Evolutionary conservation across 2,329 filamentous ascomycete genomes (phyloP), one percentile per base, ranked within the genome.

Genomic region (Epichloe bromicola): DNA sequence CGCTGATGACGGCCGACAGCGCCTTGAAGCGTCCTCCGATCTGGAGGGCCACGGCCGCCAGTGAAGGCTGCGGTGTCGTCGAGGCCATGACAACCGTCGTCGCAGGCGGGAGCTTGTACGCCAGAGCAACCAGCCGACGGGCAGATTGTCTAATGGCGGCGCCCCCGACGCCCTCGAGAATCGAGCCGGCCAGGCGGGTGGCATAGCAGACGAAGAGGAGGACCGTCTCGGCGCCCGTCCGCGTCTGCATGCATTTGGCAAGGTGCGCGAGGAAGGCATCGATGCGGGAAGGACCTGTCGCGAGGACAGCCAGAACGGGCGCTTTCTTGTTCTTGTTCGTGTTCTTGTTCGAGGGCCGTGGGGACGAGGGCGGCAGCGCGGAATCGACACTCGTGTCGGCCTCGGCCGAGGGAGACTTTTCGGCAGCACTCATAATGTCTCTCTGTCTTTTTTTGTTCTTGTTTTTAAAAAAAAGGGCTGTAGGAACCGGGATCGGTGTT

Each of bases 131-230:
- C 54, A 82, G 69, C 53, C 71, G 69, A 50, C 71, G 70, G 37
- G 75, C 74, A 44, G 73, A 70, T 51, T 71, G 68, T 51, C 74
- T 70, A 51, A 86, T 70, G 55, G 81, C 75, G 49, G 80, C 75
- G 39, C 79, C 71, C 54, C 78, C 74, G 54, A 80, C 64, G 44
- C 68, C 59, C 50, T 74, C 67, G 59, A 85, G 74, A 23, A 75
- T 57, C 26, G 73, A 68, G 54, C 75, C 72, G 47, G 71, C 60
- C 50, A 83, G 67, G 54, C 79, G 80, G 50, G 83, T 74, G 53
- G 74, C 69, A 71, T 90, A 91, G 69, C 82, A 80, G 55, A 83
- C 64, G 57, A 84, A 79, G 55, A 83, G 76, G 59, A 90, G 79
- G 55, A 82, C 72, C 46, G 78, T 76, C 68, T 89, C 86, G 64